Base-by-base conservation (phyloP, 2,329 filamentous ascomycete species). In the Stemphylium vesicarium region DNA sequence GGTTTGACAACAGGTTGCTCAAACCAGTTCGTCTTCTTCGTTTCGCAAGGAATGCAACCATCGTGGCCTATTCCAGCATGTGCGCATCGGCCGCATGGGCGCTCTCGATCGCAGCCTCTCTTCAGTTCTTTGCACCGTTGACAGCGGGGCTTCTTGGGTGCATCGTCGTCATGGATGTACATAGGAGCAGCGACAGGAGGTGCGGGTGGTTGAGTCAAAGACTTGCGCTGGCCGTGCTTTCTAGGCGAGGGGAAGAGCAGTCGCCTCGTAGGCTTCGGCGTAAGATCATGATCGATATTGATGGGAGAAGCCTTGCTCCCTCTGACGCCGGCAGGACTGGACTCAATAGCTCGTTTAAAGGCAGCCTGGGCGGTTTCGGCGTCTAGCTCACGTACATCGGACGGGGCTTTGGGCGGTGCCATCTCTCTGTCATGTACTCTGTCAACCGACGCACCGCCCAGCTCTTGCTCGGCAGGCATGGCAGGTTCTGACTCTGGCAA, bases 171-270 rank as follows among this genome's bases (percentile, higher is more conserved):
- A 35, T 43, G 56, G 26, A 46, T 31, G 16, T 47, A 49, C 51
- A 32, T 58, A 16, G 36, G 45, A 32, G 39, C 26, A 18, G 53
- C 39, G 9, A 53, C 41, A 24, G 59, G 50, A 9, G 55, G 51
- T 15, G 49, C 38, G 11, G 50, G 61, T 46, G 31, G 74, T 71
- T 88, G 85, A 43, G 83, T 82, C 2, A 91, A 79, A 18, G 84
- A 82, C 69, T 86, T 91, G 1, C 82, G 77, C 40, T 85, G 80
- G 32, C 83, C 84, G 26, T 86, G 84, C 61, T 88, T 89, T 38
- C 87, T 82, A 2, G 90, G 90, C 0, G 89, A 92, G 1, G 91
- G 89, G 67, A 95, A 95, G 1, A 95, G 80, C 2, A 93, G 75
- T 53, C 91, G 82, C 56, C 89, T 83, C 0, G 89, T 92, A 18